These are phyloP conservation scores for Sungouiella thailandica DNA, from an alignment of 805 yeast genomes.

Conservation along the genomic window DNA sequence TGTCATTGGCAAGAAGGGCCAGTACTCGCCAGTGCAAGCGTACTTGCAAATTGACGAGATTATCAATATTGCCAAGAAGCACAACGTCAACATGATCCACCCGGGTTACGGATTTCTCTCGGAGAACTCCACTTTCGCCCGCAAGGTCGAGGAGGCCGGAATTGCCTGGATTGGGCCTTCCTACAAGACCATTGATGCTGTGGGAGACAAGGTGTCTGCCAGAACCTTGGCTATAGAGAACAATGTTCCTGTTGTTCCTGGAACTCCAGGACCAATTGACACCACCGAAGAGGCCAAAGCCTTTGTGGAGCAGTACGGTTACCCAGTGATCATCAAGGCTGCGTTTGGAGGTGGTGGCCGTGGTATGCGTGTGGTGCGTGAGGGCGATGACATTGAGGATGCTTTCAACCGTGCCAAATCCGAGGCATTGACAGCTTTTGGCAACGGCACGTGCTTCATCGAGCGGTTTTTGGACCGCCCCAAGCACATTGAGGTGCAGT, in stretches of 20 bases:
- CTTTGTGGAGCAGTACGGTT: constrained; percentile 83
- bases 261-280: constrained; percentile 96
- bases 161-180: constrained; percentile 97
- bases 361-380: constrained; percentile 98
- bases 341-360: constrained; percentile 99
- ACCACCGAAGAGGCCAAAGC: constrained; percentile 68
- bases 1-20: constrained; percentile 83
- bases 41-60: constrained; percentile 94
- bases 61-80: constrained; percentile 59
- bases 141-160: constrained; percentile 84
- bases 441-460: constrained; percentile 96
- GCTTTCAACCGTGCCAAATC: constrained; percentile 92
- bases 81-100: constrained; percentile 35
- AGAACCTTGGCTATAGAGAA: constrained; percentile 78
- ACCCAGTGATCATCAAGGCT: constrained; percentile 95
- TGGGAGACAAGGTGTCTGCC: constrained; percentile 96
- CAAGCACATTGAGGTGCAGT: constrained; percentile 96
- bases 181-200: constrained; percentile 80
- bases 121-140: constrained; percentile 90
- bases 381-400: constrained; percentile 88
- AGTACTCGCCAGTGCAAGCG: constrained; percentile 93
- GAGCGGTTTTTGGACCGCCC: constrained; percentile 94
- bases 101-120: constrained; percentile 61
- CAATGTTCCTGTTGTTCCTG: constrained; percentile 92
- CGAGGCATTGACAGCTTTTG: constrained; percentile 94